Evolutionary conservation across 2,329 filamentous ascomycete species (phyloP).

Genomic region (Hysterium pulicare): DNA sequence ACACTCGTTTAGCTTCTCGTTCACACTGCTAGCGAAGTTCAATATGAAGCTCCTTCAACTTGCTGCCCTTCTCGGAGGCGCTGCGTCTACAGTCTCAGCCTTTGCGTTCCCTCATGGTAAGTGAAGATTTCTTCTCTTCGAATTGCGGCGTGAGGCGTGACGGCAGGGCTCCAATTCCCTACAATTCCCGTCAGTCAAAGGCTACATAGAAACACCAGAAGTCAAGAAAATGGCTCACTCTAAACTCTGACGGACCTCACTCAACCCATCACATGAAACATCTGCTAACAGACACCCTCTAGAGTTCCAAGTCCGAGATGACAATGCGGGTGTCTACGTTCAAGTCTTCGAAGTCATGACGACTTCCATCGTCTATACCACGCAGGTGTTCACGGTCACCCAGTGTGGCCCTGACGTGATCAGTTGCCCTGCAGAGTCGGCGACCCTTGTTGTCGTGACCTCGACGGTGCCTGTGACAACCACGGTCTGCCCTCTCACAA

Average conservation of each 20-base stretch:
- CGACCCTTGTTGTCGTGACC: constrained; percentile 10
- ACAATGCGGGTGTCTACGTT: neutral
- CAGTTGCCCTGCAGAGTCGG: constrained; percentile 17
- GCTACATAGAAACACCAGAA: too few relatives aligned
- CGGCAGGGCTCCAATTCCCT: too few relatives aligned
- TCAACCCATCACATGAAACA: too few relatives aligned
- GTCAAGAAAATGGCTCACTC: too few relatives aligned
- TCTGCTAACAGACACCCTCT: too few relatives aligned
- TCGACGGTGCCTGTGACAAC: constrained; percentile 11
- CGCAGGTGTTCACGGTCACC: constrained; percentile 17
- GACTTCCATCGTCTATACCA: constrained; percentile 2
- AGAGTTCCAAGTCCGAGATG: too few relatives aligned
- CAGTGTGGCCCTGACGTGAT: constrained; percentile 16
- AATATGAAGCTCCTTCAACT: constrained; percentile 8
- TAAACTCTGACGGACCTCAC: too few relatives aligned
- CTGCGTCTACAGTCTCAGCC: neutral
- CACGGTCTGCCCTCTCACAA: constrained; percentile 11
- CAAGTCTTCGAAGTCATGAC: constrained; percentile 2
- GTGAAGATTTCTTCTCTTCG: neutral
- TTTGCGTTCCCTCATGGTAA: constrained; percentile 1
- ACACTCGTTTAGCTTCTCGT: neutral
- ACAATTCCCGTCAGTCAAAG: too few relatives aligned
- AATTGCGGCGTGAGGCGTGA: neutral
- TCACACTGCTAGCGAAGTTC: neutral
- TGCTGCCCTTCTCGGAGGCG: constrained; percentile 4